Evolutionary conservation across 768 basidiomycete species (phyloP).

Genomic region (Pleurotus salmoneostramineus): DNA sequence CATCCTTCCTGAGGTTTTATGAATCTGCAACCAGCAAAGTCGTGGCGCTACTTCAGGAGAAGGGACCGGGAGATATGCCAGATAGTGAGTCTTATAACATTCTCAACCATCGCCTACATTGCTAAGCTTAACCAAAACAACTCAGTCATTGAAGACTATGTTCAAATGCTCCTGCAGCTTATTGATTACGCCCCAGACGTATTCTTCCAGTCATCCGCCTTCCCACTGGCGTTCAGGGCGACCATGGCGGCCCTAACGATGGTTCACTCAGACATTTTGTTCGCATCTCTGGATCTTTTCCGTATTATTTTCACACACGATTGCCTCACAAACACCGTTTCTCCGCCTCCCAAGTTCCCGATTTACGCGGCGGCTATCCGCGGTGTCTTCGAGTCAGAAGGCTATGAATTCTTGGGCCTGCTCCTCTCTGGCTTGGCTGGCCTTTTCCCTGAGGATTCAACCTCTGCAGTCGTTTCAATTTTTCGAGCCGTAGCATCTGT

Average conservation of each 20-base stretch:
- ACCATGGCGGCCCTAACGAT: constrained; percentile 78
- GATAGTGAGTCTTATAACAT: constrained; percentile 56
- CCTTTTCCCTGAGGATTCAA: constrained; percentile 85
- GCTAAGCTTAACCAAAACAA: neutral
- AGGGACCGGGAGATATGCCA: constrained; percentile 71
- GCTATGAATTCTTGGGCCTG: constrained; percentile 63
- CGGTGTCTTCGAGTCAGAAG: constrained; percentile 62
- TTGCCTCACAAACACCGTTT: constrained; percentile 41
- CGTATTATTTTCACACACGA: constrained; percentile 74
- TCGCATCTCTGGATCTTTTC: constrained; percentile 80
- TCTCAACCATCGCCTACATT: neutral
- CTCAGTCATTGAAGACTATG: constrained; percentile 90
- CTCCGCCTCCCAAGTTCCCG: constrained; percentile 50
- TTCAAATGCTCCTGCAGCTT: constrained; percentile 74
- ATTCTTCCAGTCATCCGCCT: constrained; percentile 73
- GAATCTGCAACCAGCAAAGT: constrained; percentile 76
- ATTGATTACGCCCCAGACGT: constrained; percentile 66
- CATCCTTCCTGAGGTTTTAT: constrained; percentile 59
- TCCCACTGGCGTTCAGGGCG: constrained; percentile 75
- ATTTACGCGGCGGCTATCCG: constrained; percentile 62
- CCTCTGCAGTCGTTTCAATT: constrained; percentile 70
- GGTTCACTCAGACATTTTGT: constrained; percentile 77
- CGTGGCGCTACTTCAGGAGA: constrained; percentile 60
- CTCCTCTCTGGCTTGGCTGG: constrained; percentile 77
- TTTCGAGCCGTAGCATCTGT: constrained; percentile 62